These are phyloP conservation scores for Cyanodermella asteris DNA, from an alignment of 2,329 filamentous ascomycete species.

Conservation along the genomic window DNA sequence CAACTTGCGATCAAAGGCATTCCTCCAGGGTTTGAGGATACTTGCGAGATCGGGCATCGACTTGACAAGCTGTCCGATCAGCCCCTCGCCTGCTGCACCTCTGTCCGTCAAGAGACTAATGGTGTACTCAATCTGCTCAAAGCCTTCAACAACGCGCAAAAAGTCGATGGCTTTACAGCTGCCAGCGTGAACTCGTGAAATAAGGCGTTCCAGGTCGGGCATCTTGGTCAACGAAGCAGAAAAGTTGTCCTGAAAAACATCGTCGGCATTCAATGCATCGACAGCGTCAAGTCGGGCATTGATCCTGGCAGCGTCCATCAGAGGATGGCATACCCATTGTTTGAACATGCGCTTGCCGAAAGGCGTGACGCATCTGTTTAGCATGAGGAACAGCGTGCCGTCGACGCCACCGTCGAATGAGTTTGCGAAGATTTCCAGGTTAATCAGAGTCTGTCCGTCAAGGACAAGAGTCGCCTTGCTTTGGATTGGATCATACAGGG, in stretches of 20 bases:
- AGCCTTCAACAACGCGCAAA: constrained; percentile 78
- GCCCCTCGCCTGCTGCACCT: constrained; percentile 53
- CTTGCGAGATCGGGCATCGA: constrained; percentile 68
- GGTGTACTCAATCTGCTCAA: constrained; percentile 93
- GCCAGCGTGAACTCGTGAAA: constrained; percentile 82
- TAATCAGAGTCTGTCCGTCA: constrained; percentile 90
- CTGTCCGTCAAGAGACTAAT: constrained; percentile 57
- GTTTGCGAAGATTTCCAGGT: constrained; percentile 93
- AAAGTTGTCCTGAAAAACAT: constrained; percentile 63
- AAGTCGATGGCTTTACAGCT: constrained; percentile 85
- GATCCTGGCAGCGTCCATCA: constrained; percentile 70
- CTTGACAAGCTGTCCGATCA: constrained; percentile 63
- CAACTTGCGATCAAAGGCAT: constrained; percentile 66
- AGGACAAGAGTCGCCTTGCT: constrained; percentile 76
- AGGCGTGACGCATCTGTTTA: constrained; percentile 87
- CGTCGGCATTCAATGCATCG: constrained; percentile 72
- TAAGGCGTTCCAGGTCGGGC: constrained; percentile 81
- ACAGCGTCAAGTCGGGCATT: constrained; percentile 89
- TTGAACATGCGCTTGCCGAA: constrained; percentile 93
- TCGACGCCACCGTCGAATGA: constrained; percentile 66
- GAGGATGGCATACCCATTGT: constrained; percentile 90
- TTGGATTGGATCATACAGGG: constrained; percentile 78
- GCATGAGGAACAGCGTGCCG: constrained; percentile 70
- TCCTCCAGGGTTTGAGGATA: constrained; percentile 65
- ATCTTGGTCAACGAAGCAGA: constrained; percentile 72